These are phyloP conservation scores for Eutrema yunnanense DNA, from an alignment of 345 rosid genomes.

Conservation along the genomic window DNA sequence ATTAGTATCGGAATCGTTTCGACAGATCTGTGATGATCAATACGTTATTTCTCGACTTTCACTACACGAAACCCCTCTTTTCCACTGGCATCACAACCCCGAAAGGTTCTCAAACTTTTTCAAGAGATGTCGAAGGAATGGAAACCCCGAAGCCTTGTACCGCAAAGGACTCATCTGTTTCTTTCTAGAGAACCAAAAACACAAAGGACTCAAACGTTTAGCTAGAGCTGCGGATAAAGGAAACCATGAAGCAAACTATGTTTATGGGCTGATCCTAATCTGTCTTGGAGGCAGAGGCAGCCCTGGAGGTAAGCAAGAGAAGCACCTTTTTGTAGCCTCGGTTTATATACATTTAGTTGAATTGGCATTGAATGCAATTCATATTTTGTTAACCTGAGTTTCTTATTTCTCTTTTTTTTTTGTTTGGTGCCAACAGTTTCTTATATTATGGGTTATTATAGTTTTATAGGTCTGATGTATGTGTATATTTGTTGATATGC, in stretches of 20 bases:
- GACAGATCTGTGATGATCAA: not conserved
- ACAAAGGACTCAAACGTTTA: not conserved
- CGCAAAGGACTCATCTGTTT: not conserved
- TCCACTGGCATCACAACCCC: not conserved
- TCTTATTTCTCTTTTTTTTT: not conserved
- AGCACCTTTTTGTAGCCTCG: not conserved
- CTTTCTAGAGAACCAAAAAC: not conserved
- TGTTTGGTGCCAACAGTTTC: not conserved
- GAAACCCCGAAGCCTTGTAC: conserved; percentile 23
- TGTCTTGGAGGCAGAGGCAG: conserved; percentile 5
- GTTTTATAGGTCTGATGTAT: not conserved
- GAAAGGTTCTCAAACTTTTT: not conserved
- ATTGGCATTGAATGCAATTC: not conserved
- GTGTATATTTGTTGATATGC: not conserved
- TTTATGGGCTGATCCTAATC: conserved; percentile 12
- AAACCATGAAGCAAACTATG: conserved; percentile 5
- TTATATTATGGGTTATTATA: not conserved
- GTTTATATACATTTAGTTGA: not conserved
- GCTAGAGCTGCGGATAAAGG: conserved; percentile 3
- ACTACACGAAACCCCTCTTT: not conserved
- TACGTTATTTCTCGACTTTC: not conserved
- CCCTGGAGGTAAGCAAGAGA: not conserved
- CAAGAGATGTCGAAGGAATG: not conserved
- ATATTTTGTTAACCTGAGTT: not conserved
- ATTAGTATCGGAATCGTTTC: conserved; percentile 5